Conservation (phyloP, 305 asterid species). For the Andrographis paniculata region DNA sequence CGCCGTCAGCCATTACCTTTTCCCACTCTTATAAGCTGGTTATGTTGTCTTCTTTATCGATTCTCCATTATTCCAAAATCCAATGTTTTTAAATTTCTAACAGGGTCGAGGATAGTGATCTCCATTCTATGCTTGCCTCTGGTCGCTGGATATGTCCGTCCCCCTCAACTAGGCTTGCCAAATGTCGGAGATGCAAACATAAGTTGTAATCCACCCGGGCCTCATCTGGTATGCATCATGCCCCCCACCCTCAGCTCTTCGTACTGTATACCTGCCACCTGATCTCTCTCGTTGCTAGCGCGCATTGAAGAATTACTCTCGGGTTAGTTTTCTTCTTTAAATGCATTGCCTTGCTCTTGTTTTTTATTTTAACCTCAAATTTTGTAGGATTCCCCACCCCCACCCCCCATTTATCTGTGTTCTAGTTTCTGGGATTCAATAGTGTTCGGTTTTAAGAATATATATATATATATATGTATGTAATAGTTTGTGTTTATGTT, state of each 20-base stretch:
- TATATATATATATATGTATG: too few relatives aligned
- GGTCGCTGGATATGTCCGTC: conserved; percentile 90
- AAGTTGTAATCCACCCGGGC: conserved; percentile 94
- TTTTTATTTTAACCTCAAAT: conserved; percentile 17
- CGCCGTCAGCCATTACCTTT: conserved; percentile 5
- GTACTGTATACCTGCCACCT: conserved; percentile 71
- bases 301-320: conserved; percentile 13
- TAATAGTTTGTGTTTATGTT: too few relatives aligned
- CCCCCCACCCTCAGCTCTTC: conserved; percentile 97
- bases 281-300: conserved; percentile 10
- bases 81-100: conserved; percentile 11
- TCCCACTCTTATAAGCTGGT: background rate
- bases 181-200: conserved; percentile 57
- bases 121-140: conserved; percentile 82
- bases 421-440: too few relatives aligned
- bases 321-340: conserved; percentile 3
- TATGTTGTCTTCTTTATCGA: background rate
- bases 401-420: too few relatives aligned
- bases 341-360: conserved; percentile 9
- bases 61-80: background rate
- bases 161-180: conserved; percentile 84
- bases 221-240: conserved; percentile 83
- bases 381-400: conserved; percentile 22
- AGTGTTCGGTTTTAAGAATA: too few relatives aligned
- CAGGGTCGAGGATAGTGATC: conserved; percentile 78